A percentile compares a stretch with the other conserved stretches of the same genome.
phyloP scores from a whole-genome alignment of 176 grass and related monocot genomes.

The Cenchrus purpureus region DNA sequence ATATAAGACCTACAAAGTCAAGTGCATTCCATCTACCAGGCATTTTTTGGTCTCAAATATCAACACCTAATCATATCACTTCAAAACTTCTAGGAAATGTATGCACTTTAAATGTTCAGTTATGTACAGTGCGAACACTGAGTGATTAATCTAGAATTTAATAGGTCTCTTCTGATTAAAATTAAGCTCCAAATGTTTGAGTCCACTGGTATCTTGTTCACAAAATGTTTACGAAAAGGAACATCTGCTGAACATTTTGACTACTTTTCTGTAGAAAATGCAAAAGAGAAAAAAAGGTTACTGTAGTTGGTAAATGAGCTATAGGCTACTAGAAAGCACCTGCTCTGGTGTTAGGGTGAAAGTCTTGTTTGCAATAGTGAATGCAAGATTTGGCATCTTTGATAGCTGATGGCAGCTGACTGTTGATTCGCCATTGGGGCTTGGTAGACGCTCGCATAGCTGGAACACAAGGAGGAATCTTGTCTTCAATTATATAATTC shows the following conservation, averaged over 20 bases:
- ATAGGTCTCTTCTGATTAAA: neutral
- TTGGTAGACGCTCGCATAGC: constrained; percentile 87
- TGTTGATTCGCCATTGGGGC: constrained; percentile 80
- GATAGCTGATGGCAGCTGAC: constrained; percentile 71
- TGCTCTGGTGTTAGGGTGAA: constrained; percentile 83
- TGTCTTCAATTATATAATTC: neutral
- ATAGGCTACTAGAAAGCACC: constrained; percentile 38
- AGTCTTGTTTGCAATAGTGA: constrained; percentile 73
- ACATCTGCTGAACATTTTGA: neutral
- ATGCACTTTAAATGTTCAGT: constrained; percentile 6
- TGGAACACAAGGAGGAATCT: constrained; percentile 30
- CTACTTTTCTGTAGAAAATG: neutral
- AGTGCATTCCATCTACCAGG: neutral
- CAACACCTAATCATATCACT: neutral
- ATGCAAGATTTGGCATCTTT: constrained; percentile 86
- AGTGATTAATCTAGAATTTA: neutral
- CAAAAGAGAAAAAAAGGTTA: neutral
- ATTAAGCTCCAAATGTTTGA: neutral
- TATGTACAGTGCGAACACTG: neutral
- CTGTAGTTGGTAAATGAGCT: neutral
- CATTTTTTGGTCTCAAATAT: neutral
- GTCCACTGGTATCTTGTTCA: neutral
- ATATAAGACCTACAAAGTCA: neutral
- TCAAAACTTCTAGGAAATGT: neutral
- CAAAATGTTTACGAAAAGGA: neutral